phyloP scores from a whole-genome alignment of 2,329 filamentous ascomycete genomes.

The Lasiodiplodia gonubiensis region DNA sequence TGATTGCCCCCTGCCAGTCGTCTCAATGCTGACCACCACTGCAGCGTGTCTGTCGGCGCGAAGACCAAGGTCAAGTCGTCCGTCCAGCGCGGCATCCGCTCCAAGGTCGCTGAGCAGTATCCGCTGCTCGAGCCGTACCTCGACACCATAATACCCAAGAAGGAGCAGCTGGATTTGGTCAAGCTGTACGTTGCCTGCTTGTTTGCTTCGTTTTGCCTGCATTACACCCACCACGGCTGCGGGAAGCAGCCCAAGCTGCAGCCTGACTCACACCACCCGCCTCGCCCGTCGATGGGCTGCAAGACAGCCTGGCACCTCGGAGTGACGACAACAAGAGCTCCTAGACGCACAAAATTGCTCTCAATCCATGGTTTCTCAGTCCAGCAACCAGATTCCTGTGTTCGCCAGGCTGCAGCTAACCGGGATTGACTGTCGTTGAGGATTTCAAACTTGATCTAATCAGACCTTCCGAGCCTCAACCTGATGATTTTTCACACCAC shows the following conservation, averaged over 20 bases:
- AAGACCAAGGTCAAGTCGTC: slow-evolving; percentile 99
- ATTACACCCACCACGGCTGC: background rate
- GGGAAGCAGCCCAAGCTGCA: slow-evolving; percentile 1
- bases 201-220: background rate
- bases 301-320: background rate
- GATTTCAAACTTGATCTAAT: slow-evolving; percentile 26
- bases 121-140: slow-evolving; percentile 85
- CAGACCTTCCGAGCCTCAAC: slow-evolving; percentile 1
- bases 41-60: slow-evolving; percentile 74
- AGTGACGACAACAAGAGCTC: slow-evolving; percentile 17
- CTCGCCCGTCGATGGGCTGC: slow-evolving; percentile 1
- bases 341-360: slow-evolving; percentile 2
- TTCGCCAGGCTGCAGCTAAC: slow-evolving; percentile 14
- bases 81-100: slow-evolving; percentile 83
- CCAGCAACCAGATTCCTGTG: background rate
- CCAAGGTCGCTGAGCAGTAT: slow-evolving; percentile 81
- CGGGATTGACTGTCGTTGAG: slow-evolving; percentile 13
- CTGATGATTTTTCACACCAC: background rate
- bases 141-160: slow-evolving; percentile 95
- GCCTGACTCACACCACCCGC: slow-evolving; percentile 23
- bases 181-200: slow-evolving; percentile 68
- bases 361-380: background rate
- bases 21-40: slow-evolving; percentile 30
- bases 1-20: slow-evolving; percentile 9
- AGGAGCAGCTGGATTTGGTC: slow-evolving; percentile 84